Base-by-base conservation (phyloP, 2,329 filamentous ascomycete species). In the Falciphora oryzae region DNA sequence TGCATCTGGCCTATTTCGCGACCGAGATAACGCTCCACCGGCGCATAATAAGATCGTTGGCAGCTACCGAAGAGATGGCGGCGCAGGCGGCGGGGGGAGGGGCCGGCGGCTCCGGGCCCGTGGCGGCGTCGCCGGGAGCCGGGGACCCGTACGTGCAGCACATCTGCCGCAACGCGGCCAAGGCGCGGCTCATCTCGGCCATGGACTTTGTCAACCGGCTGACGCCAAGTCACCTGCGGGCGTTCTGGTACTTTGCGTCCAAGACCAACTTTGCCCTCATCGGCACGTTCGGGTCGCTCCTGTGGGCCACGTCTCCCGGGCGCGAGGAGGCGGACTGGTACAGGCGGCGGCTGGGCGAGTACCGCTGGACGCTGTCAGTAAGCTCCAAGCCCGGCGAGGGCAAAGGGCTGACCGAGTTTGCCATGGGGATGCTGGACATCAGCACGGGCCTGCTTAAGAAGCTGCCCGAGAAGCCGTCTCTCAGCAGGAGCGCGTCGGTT, bases 201-300 rank as follows among this genome's bases (percentile, higher is more conserved):
- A 96, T 98, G 91, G 94, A 98, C 75, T 97, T 97, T 76, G 93
- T 97, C 71, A 97, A 97, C 77, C 89, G 94, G 0, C 85, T 98
- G 38, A 92, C 90, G 59, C 92, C 92, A 0, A 86, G 89, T 50
- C 93, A 98, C 71, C 83, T 97, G 35, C 87, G 89, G n/a, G 86
- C 92, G 0, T 97, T 97, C 77, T 98, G 94, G 94, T 93, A 91
- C 73, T 94, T 93, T 73, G 88, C 91, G 2, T 92, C 89, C 57
- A 91, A 92, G 71, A 91, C 90, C 53, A 97, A 97, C 76, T 97
- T 98, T 77, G 93, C 94, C 0, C 83, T 98, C 14, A 97, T 98
- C 71, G 93, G 93, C 64, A 97, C 93, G 0, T 98, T 98, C 74
- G 94, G 93, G 4, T 91, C 91, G 18, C 81, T 98, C 14, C 84